These are phyloP conservation scores for Chrysanthemum lavandulifolium DNA, from an alignment of 129 eudicot species.

Conservation along the genomic window DNA sequence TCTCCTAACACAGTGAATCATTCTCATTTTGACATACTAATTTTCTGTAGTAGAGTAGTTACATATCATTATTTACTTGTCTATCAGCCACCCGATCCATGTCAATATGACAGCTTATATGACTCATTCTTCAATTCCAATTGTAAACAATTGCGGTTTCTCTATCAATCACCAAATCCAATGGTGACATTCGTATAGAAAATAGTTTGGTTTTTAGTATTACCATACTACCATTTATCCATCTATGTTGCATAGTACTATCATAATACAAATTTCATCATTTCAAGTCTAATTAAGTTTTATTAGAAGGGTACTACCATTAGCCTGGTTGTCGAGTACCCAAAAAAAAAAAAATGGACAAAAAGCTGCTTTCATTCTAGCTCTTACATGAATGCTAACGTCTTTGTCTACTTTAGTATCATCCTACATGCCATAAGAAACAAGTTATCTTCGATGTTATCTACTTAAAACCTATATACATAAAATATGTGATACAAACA, in stretches of 20 bases:
- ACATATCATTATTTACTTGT: not conserved
- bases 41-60: not conserved
- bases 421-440: not conserved
- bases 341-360: not conserved
- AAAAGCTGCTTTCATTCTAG: not conserved
- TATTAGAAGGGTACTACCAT: no score
- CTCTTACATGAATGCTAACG: not conserved
- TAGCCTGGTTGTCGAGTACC: not conserved
- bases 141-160: constrained; percentile 2
- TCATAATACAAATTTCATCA: no score
- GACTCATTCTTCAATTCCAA: not conserved
- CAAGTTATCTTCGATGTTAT: no score
- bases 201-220: not conserved
- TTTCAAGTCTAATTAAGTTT: no score
- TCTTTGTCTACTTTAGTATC: constrained; percentile 4
- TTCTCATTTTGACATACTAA: constrained; percentile 7
- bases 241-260: no score
- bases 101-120: not conserved
- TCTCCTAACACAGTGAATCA: constrained; percentile 18
- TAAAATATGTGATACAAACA: not conserved
- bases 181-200: not conserved
- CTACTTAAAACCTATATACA: not conserved
- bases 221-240: not conserved
- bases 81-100: constrained; percentile 6
- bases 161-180: constrained; percentile 22